phyloP scores from a whole-genome alignment of 176 grass and related monocot genomes.

The Thinopyrum elongatum region DNA sequence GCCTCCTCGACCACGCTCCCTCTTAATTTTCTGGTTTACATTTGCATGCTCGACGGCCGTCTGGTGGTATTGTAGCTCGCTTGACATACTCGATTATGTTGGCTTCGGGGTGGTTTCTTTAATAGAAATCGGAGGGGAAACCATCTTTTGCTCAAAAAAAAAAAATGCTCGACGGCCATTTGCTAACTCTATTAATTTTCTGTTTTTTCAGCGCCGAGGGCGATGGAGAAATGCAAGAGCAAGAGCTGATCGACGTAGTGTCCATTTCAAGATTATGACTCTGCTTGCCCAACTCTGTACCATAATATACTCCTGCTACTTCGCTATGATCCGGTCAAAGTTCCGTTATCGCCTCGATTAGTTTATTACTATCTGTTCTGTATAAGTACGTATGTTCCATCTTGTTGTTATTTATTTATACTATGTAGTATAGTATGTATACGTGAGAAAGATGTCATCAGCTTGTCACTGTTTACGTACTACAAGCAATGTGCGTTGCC shows the following conservation, averaged over 20 bases:
- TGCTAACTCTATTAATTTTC: too few species aligned
- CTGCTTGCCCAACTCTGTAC: conserved; percentile 14
- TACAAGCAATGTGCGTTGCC: too few species aligned
- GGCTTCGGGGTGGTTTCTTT: too few species aligned
- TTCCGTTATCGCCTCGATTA: background rate
- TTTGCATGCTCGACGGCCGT: background rate
- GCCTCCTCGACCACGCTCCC: background rate
- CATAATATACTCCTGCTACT: background rate
- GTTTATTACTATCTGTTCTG: background rate
- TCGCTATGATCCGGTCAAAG: background rate
- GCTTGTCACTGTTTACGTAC: background rate
- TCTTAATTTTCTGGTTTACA: background rate
- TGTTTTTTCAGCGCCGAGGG: conserved; percentile 56
- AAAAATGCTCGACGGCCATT: too few species aligned
- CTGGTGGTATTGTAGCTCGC: too few species aligned
- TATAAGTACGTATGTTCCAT: background rate
- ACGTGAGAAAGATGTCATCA: conserved; percentile 15
- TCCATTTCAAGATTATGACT: background rate
- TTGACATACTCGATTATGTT: too few species aligned
- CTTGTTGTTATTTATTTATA: background rate
- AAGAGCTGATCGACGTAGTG: conserved; percentile 27
- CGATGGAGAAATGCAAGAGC: conserved; percentile 80
- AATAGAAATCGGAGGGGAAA: too few species aligned
- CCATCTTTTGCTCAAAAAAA: too few species aligned
- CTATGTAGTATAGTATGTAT: background rate